Conservation (phyloP, 2,329 filamentous ascomycete genomes). For the Boeremia lycopersici region DNA sequence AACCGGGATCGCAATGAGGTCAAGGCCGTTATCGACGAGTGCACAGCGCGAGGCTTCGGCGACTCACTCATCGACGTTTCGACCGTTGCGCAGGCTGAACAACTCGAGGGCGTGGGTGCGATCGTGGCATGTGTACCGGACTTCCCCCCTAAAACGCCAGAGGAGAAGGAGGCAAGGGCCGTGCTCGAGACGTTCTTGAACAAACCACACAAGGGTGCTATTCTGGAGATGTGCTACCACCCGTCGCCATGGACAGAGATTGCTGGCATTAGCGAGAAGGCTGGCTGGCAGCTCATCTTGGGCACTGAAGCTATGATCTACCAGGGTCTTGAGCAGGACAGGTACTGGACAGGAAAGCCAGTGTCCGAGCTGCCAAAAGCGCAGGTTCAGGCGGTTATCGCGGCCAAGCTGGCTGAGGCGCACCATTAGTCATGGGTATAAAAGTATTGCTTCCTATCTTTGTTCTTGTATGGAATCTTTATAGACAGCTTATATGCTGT, state of each 20-base stretch:
- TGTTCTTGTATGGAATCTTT: background rate
- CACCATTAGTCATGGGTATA: constrained; percentile 17
- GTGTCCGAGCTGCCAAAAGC: constrained; percentile 65
- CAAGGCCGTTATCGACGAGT: constrained; percentile 69
- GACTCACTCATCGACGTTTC: constrained; percentile 65
- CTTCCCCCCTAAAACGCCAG: constrained; percentile 67
- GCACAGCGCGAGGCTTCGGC: constrained; percentile 63
- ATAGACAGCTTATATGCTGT: background rate
- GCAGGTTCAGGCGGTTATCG: constrained; percentile 62
- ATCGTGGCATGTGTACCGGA: constrained; percentile 78
- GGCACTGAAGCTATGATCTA: constrained; percentile 80
- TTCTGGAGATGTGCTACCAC: constrained; percentile 86
- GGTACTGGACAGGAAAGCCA: constrained; percentile 66
- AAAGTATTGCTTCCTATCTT: constrained; percentile 4
- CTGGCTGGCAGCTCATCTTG: constrained; percentile 74
- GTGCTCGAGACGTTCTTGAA: constrained; percentile 59
- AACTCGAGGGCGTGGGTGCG: constrained; percentile 65
- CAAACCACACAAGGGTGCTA: constrained; percentile 65
- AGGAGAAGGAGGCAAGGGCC: constrained; percentile 65
- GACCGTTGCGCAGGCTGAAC: constrained; percentile 63
- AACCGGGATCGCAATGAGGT: constrained; percentile 74
- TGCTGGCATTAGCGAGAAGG: constrained; percentile 62
- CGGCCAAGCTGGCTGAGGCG: constrained; percentile 36
- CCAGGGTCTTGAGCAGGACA: constrained; percentile 72
- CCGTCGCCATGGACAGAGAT: constrained; percentile 69